phyloP scores from a whole-genome alignment of 306 rosid genomes.

The Trifolium subterraneum region DNA sequence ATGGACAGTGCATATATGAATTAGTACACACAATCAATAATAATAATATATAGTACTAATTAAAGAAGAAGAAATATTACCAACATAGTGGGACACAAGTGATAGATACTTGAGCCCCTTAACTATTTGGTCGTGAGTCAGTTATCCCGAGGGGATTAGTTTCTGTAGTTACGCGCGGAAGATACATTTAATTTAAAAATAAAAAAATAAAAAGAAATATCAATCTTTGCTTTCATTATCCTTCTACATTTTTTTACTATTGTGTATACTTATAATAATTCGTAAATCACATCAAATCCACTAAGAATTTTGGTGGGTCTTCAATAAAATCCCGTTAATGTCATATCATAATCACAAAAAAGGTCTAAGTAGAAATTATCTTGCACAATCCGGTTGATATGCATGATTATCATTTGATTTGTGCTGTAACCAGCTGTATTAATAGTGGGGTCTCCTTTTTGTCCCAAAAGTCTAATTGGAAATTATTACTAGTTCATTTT shows the following conservation, averaged over 20 bases:
- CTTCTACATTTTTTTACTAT: constrained; percentile 12
- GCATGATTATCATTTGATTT: constrained; percentile 52
- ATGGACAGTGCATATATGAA: no score
- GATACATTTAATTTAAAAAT: no score
- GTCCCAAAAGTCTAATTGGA: constrained; percentile 61
- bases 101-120: no score
- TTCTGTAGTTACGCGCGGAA: no score
- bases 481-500: no score
- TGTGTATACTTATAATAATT: constrained; percentile 47
- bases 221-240: constrained; percentile 43
- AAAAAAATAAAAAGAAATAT: constrained; percentile 28
- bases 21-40: no score
- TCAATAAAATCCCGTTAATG: constrained; percentile 49
- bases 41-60: no score
- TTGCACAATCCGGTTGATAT: constrained; percentile 67
- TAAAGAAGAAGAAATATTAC: no score
- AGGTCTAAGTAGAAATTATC: neutral
- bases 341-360: constrained; percentile 55
- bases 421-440: constrained; percentile 95
- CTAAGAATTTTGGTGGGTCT: constrained; percentile 45
- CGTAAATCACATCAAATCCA: constrained; percentile 51
- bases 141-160: no score
- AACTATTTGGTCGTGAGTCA: no score
- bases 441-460: constrained; percentile 59
- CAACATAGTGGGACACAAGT: no score